Evolutionary conservation across 768 basidiomycete species (phyloP).

Genomic region (Amyloporia xantha): DNA sequence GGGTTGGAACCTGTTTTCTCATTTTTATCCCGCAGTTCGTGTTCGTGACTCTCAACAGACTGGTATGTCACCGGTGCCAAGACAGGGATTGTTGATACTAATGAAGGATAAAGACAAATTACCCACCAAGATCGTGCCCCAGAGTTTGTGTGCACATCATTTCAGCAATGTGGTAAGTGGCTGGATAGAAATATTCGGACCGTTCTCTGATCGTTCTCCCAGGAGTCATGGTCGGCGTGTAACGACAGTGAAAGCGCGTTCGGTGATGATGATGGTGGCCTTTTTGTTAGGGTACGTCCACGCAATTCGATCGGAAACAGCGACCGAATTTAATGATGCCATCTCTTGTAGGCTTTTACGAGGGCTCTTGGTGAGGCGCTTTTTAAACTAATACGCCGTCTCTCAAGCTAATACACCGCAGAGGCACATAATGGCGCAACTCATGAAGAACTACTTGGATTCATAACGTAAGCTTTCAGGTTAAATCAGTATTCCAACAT

Average conservation of each 20-base stretch:
- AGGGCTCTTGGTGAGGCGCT: not conserved
- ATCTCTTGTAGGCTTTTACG: not conserved
- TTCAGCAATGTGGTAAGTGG: not conserved
- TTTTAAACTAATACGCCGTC: not conserved
- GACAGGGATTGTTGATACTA: no score
- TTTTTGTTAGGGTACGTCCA: not conserved
- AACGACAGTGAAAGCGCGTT: not conserved
- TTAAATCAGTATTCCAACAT: not conserved
- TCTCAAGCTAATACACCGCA: not conserved
- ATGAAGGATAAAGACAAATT: no score
- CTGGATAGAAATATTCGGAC: not conserved
- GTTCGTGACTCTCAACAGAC: not conserved
- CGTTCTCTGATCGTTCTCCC: not conserved
- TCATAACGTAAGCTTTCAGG: not conserved
- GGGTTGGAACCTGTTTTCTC: no score
- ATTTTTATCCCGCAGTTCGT: no score
- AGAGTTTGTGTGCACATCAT: no score
- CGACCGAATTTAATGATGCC: not conserved
- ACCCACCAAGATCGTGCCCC: not conserved
- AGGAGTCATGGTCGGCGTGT: slow-evolving; percentile 3
- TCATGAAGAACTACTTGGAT: not conserved
- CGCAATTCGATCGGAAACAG: not conserved
- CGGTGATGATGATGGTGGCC: not conserved
- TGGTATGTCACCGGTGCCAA: no score
- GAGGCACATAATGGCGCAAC: not conserved